Base-by-base conservation (phyloP, 148 eudicot species). In the Camellia sinensis region DNA sequence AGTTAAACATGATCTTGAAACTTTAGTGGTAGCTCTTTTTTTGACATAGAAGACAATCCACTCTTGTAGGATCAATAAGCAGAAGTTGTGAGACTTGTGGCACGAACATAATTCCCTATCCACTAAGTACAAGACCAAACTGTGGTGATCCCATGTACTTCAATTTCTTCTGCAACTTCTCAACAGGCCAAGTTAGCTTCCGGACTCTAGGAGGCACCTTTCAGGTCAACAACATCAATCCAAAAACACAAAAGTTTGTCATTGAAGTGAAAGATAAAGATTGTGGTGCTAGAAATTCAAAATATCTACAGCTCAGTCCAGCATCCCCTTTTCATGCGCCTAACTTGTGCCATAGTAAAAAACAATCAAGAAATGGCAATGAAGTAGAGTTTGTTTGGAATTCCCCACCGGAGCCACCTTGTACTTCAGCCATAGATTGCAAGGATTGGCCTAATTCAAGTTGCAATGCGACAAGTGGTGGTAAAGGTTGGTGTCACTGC, bases 121-220 rank as follows among this genome's bases (percentile, higher is more conserved):
- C 80, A 19, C 66, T 78, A 44, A 78, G 80, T 74, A 67, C 46
- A 37, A 52, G 52, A 0, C 6, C 80, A 15, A 57, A 18, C 15
- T 78, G 80, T 78, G 80, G 80, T 61, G 80, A 78, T 69, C 65
- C 74, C 74, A 66, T 21, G 12, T 78, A 78, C 65, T 40, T 2
- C 72, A 19, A 40, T 41, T 78, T 78, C 45, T 37, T 0, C 6
- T 78, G 80, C 80, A 68, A 68, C 44, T 6, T 63, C 44, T 53
- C 74, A 17, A 68, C 74, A 13, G 80, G 74, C 52, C 80, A 78
- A 19, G 48, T 78, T 54, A 62, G 19, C 9, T 78, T 78, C 74
- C 60, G 0, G 4, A 57, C 54, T 7, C 59, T 66, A 43, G 4
- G 21, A 5, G 63, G 74, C 74, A 54, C 66, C n/a, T 78, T 29